Evolutionary conservation across 2,329 filamentous ascomycete genomes (phyloP), one percentile per base, ranked within the genome.

Genomic region (Neonectria coccinea): DNA sequence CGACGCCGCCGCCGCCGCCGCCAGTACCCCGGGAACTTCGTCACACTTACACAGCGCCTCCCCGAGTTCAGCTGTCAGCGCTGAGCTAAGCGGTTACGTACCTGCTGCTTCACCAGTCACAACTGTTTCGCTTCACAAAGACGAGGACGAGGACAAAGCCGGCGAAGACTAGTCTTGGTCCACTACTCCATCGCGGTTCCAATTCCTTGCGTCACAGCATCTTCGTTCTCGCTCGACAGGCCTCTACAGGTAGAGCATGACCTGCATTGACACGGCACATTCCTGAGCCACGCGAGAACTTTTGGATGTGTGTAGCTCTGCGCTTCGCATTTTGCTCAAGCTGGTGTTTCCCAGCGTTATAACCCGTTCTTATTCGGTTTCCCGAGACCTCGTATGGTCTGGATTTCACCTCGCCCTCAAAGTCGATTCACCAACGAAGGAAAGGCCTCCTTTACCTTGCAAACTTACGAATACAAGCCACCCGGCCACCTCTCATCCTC

Each of bases 21-120:
- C 67, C 44, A 53, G 55, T 48, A 62, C 36, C 56, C 56, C 60
- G 54, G 66, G 67, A 53, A 59, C 53, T 55, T 64, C 57, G 70
- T 72, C 66, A 67, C 72, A 75, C 72, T 75, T 75, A 74, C 72
- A 73, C 69, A 65, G 61, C 67, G 66, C 69, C 41, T 67, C 57
- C 62, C 63, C 59, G 57, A 55, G 63, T 59, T 65, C 59, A 50
- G 59, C 48, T 62, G 55, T 62, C 65, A 64, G 58, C 67, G 60
- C 67, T 68, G 67, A 70, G 67, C 67, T 69, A 71, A 69, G 68
- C 67, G 64, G 64, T 54, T 67, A 41, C n/a, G 36, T 65, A 41
- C n/a, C 41, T 65, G 55, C 58, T 55, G 56, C 53, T 64, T 69
- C 59, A 66, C 59, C 67, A 63, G 64, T 67, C 59, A 66, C 59